Evolutionary conservation across 2,329 filamentous ascomycete genomes (phyloP).

Genomic region (Lecanicillium sp.): DNA sequence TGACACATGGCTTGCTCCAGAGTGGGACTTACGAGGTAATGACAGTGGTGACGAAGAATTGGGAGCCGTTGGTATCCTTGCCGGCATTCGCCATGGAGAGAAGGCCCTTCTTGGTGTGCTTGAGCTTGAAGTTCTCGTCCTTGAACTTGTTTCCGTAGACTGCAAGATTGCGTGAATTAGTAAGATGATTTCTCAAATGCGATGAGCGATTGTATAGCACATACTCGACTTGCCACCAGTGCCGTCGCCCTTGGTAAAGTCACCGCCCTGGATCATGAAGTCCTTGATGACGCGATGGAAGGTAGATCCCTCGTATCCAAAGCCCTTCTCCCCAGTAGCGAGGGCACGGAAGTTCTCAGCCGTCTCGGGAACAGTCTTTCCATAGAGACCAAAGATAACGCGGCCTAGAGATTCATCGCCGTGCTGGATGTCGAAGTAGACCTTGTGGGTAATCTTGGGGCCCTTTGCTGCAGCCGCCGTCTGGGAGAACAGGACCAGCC

Average conservation of each 20-base stretch:
- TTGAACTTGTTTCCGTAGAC: slow-evolving; percentile 78
- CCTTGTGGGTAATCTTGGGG: slow-evolving; percentile 93
- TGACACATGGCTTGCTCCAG: too few species aligned
- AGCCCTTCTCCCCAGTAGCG: slow-evolving; percentile 79
- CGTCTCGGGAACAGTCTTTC: slow-evolving; percentile 77
- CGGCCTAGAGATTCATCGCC: slow-evolving; percentile 68
- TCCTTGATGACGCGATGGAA: slow-evolving; percentile 89
- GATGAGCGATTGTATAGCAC: too few species aligned
- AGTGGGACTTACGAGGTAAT: slow-evolving; percentile 67
- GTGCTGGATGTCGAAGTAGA: slow-evolving; percentile 78
- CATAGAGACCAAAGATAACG: slow-evolving; percentile 76
- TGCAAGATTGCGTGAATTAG: slow-evolving; percentile 22
- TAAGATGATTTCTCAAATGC: slow-evolving; percentile 8
- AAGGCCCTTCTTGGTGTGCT: slow-evolving; percentile 78
- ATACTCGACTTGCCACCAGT: slow-evolving; percentile 79
- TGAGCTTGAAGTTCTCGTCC: slow-evolving; percentile 93
- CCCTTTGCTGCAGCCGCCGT: slow-evolving; percentile 70
- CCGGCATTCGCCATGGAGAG: slow-evolving; percentile 83
- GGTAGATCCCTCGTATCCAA: slow-evolving; percentile 69
- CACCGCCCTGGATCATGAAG: slow-evolving; percentile 89
- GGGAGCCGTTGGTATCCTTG: slow-evolving; percentile 79
- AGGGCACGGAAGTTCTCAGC: slow-evolving; percentile 69
- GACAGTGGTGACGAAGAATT: slow-evolving; percentile 87
- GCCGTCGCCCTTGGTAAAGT: slow-evolving; percentile 77
- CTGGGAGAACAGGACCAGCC: slow-evolving; percentile 69